phyloP scores from a whole-genome alignment of 2,329 filamentous ascomycete species.

The Harringtonia lauricola region DNA sequence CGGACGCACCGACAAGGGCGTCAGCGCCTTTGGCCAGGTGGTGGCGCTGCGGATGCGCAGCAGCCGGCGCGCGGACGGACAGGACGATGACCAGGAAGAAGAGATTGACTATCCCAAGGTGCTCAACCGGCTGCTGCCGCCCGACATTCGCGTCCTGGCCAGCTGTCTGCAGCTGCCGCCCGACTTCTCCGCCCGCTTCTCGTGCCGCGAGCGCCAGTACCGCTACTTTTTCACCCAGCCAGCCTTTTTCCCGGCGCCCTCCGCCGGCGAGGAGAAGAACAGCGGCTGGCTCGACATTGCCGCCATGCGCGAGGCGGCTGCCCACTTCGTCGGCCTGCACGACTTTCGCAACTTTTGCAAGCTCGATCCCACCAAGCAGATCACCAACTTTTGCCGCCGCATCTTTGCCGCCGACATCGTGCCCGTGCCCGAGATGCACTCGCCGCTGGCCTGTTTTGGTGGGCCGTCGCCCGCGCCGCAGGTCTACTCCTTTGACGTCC shows the following conservation, averaged over 20 bases:
- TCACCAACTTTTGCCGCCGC: constrained; percentile 67
- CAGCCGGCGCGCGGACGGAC: constrained; percentile 31
- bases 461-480: constrained; percentile 30
- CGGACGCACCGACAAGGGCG: constrained; percentile 82
- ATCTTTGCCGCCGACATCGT: constrained; percentile 77
- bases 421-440: constrained; percentile 45
- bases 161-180: constrained; percentile 80
- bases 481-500: constrained; percentile 79
- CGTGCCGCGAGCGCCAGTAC: constrained; percentile 83
- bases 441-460: constrained; percentile 44
- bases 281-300: constrained; percentile 80
- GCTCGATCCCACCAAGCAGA: constrained; percentile 80
- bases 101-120: constrained; percentile 77
- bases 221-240: constrained; percentile 98
- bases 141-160: constrained; percentile 80
- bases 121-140: constrained; percentile 77
- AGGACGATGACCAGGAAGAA: constrained; percentile 4
- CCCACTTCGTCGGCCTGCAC: constrained; percentile 68
- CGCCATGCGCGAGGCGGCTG: constrained; percentile 75
- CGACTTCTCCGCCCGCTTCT: constrained; percentile 84
- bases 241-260: constrained; percentile 58
- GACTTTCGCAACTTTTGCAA: constrained; percentile 98
- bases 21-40: constrained; percentile 95
- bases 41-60: constrained; percentile 76
- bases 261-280: constrained; percentile 18